Percentiles rank a stretch among this genome's conserved stretches.
These are phyloP conservation scores for Mortierella sp. DNA, from an alignment of 371 early-diverging fungal genomes.

Conservation along the genomic window DNA sequence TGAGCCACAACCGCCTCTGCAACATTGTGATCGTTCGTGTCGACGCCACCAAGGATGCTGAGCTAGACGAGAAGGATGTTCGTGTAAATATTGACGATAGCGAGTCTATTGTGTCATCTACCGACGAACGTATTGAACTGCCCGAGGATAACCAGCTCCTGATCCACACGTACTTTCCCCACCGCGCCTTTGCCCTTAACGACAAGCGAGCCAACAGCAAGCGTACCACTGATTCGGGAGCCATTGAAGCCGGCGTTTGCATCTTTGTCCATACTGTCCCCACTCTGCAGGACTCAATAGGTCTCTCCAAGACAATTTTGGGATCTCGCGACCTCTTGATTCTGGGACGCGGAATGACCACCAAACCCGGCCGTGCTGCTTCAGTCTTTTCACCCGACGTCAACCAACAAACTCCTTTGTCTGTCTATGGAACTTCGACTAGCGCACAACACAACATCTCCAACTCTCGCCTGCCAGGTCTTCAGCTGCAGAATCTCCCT, in stretches of 20 bases:
- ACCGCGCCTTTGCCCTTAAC: conserved; percentile 19
- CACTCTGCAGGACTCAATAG: conserved; percentile 52
- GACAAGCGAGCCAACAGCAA: conserved; percentile 32
- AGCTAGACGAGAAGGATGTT: conserved; percentile 7
- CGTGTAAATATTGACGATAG: not conserved
- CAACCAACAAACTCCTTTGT: not conserved
- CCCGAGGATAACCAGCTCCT: conserved; percentile 36
- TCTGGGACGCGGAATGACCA: conserved; percentile 44
- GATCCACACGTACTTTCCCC: conserved; percentile 40
- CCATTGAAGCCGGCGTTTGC: conserved; percentile 27
- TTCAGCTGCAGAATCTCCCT: conserved; percentile 20
- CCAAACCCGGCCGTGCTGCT: conserved; percentile 17
- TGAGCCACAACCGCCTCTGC: conserved; percentile 47
- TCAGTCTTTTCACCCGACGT: conserved; percentile 14
- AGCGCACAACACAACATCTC: not conserved
- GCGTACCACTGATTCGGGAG: conserved; percentile 13
- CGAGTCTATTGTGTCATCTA: not conserved
- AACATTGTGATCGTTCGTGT: conserved; percentile 43
- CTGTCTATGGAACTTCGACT: conserved; percentile 2
- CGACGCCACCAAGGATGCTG: conserved; percentile 11
- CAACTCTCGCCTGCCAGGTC: conserved; percentile 12
- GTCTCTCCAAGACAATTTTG: conserved; percentile 35
- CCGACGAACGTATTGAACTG: conserved; percentile 11
- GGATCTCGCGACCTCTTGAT: conserved; percentile 45
- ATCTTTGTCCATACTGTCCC: conserved; percentile 37